A percentile compares a stretch with the other conserved stretches of the same genome.
These are phyloP conservation scores for Pholiota molesta DNA, from an alignment of 768 basidiomycete species.

Conservation along the genomic window DNA sequence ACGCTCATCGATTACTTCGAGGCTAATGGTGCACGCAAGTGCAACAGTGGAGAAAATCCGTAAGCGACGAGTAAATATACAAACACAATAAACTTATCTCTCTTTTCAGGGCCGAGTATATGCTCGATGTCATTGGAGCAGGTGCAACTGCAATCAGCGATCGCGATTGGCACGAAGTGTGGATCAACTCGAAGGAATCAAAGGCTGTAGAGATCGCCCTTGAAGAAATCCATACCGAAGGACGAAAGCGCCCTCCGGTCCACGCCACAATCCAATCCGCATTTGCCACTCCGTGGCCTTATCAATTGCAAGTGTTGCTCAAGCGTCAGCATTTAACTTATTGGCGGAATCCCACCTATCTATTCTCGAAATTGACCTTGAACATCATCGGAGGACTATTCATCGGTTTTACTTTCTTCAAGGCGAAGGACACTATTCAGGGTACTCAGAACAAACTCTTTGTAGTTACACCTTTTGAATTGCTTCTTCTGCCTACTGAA, in stretches of 20 bases:
- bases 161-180: constrained; percentile 59
- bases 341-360: constrained; percentile 65
- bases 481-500: constrained; percentile 2
- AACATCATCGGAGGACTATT: constrained; percentile 58
- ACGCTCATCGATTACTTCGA: constrained; percentile 81
- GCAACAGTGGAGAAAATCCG: constrained; percentile 75
- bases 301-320: constrained; percentile 47
- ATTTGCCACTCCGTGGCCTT: constrained; percentile 57
- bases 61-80: constrained; percentile 29
- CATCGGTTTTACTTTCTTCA: constrained; percentile 69
- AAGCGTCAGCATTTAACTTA: constrained; percentile 46
- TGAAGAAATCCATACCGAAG: constrained; percentile 52
- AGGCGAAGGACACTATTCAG: constrained; percentile 52
- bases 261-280: constrained; percentile 38
- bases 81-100: constrained; percentile 10
- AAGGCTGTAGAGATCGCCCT: constrained; percentile 39
- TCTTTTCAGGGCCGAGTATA: constrained; percentile 53
- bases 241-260: constrained; percentile 45
- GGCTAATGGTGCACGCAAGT: constrained; percentile 62
- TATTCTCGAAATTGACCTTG: constrained; percentile 59
- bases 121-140: constrained; percentile 75
- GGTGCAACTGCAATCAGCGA: constrained; percentile 59
- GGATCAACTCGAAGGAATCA: constrained; percentile 42
- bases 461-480: constrained; percentile 38
- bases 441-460: constrained; percentile 70